Evolutionary conservation across 768 basidiomycete species (phyloP).

Genomic region (Amylocystis lapponica): DNA sequence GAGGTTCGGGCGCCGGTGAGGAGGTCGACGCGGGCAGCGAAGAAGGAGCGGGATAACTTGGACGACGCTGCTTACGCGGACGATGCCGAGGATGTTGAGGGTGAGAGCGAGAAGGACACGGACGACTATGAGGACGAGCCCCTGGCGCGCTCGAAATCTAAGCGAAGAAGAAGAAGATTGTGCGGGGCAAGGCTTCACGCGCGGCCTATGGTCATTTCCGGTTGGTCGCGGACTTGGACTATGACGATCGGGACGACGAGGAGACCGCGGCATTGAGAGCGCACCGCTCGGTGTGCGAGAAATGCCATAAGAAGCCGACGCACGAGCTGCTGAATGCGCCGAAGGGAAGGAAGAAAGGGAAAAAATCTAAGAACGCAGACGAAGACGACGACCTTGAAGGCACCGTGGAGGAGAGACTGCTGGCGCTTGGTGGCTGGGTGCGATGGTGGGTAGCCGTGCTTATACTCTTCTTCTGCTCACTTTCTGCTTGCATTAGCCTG

Average conservation of each 20-base stretch:
- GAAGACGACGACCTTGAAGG: conserved; percentile 55
- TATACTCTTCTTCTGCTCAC: conserved; percentile 3
- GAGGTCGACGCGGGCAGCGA: conserved; percentile 43
- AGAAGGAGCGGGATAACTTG: conserved; percentile 7
- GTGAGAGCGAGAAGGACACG: conserved; percentile 24
- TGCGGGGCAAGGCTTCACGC: conserved; percentile 31
- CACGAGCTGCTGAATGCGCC: conserved; percentile 39
- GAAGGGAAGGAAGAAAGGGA: conserved; percentile 35
- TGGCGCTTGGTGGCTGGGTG: conserved; percentile 72
- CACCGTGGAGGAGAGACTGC: conserved; percentile 47
- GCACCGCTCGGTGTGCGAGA: conserved; percentile 68
- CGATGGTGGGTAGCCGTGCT: conserved; percentile 51
- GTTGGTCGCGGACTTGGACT: conserved; percentile 33
- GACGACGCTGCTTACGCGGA: conserved; percentile 18
- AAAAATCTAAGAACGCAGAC: conserved; percentile 36
- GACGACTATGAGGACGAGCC: conserved; percentile 21
- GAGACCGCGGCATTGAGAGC: conserved; percentile 47
- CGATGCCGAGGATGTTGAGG: conserved; percentile 3
- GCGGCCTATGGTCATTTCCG: conserved; percentile 48
- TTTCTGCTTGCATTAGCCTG: conserved; percentile 38
- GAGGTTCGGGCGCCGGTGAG: conserved; percentile 25
- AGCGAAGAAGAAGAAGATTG: conserved; percentile 30
- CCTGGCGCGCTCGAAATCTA: conserved; percentile 11
- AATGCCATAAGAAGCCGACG: conserved; percentile 56
- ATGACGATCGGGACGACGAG: conserved; percentile 45